Evolutionary conservation across 2,329 filamentous ascomycete species (phyloP).

Genomic region (Fusarium subglutinans): DNA sequence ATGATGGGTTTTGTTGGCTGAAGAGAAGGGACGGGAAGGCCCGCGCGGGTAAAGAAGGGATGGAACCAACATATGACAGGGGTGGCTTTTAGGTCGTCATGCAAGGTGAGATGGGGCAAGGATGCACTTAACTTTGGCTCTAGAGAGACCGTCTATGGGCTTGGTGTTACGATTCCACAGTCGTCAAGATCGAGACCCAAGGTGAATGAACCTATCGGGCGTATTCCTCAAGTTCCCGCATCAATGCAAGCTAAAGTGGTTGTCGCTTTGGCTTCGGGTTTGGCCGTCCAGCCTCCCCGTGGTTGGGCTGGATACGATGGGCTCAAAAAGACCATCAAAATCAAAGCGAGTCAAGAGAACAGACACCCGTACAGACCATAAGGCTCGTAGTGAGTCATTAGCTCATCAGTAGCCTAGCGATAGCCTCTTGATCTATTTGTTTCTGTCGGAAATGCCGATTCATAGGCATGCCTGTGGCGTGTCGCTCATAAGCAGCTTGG

Average conservation of each 20-base stretch:
- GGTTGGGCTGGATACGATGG: not conserved
- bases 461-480: not conserved
- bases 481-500: not conserved
- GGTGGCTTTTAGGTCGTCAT: constrained; percentile 3
- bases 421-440: not conserved
- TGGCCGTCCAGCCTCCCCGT: not conserved
- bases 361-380: no score
- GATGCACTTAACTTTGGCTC: not conserved
- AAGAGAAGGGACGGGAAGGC: constrained; percentile 35
- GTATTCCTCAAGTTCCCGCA: not conserved
- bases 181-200: not conserved
- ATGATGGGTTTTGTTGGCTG: not conserved
- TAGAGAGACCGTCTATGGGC: not conserved
- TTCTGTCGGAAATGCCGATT: not conserved
- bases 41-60: constrained; percentile 29
- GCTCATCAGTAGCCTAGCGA: not conserved
- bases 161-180: not conserved
- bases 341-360: not conserved
- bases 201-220: not conserved
- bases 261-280: not conserved
- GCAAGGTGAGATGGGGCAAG: not conserved
- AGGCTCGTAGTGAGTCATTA: not conserved
- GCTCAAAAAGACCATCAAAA: not conserved
- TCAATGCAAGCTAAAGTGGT: not conserved
- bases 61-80: constrained; percentile 28